Percentiles rank a stretch among this genome's conserved stretches.
These are phyloP conservation scores for Penicillium atrosanguineum DNA, from an alignment of 495 filamentous ascomycete genomes.

Conservation along the genomic window DNA sequence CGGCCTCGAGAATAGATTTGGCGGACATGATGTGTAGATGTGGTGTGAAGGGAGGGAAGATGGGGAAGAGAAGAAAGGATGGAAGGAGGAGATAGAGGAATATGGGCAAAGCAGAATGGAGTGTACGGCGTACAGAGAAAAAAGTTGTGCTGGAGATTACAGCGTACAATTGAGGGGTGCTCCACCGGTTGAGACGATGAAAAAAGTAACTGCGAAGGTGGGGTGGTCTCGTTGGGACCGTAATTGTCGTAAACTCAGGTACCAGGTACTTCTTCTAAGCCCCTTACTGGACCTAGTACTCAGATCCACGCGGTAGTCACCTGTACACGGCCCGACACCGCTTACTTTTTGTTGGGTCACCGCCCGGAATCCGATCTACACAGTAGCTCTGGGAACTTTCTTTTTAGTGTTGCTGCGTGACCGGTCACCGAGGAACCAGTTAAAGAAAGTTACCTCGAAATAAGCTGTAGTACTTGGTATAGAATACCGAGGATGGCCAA, in stretches of 20 bases:
- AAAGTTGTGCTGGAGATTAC: conserved; percentile 33
- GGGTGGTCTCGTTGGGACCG: neutral
- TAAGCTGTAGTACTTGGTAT: neutral
- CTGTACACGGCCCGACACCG: neutral
- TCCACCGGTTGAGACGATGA: conserved; percentile 24
- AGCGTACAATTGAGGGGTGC: conserved; percentile 32
- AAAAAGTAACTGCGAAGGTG: conserved; percentile 2
- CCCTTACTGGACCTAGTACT: neutral
- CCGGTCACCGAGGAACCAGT: neutral
- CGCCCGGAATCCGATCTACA: conserved; percentile 13
- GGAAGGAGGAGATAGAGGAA: conserved; percentile 15
- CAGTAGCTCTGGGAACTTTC: neutral
- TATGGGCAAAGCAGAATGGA: conserved; percentile 13
- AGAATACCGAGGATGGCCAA: neutral
- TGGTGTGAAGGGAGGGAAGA: conserved; percentile 13
- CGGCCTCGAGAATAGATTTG: conserved; percentile 97
- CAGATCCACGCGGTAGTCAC: conserved; percentile 7
- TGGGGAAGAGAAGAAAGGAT: conserved; percentile 12
- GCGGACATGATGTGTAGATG: conserved; percentile 74
- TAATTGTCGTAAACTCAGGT: neutral
- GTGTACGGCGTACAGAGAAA: conserved; percentile 26
- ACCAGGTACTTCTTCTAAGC: neutral
- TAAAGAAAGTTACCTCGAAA: neutral
- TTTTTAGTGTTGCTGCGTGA: neutral
- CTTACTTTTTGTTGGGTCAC: conserved; percentile 2